phyloP scores from a whole-genome alignment of 1,284 basidiomycete species.

The Omphalotus olearius region DNA sequence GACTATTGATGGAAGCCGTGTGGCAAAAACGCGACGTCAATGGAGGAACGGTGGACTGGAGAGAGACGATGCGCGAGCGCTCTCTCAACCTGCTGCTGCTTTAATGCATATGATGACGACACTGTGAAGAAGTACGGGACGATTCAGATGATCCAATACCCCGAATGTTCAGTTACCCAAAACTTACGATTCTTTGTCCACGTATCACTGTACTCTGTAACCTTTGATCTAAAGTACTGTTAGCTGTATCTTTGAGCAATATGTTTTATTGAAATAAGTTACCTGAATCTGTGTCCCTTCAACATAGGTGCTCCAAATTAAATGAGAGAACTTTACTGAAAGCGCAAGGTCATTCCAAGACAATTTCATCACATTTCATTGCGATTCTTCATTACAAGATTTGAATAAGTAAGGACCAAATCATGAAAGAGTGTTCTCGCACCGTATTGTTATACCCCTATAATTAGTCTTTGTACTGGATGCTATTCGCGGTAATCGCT shows the following conservation, averaged over 20 bases:
- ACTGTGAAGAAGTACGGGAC: not conserved
- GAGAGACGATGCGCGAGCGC: slow-evolving; percentile 52
- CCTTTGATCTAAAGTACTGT: not conserved
- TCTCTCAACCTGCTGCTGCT: slow-evolving; percentile 51
- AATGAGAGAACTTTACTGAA: too few species aligned
- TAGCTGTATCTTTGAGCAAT: not conserved
- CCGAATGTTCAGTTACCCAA: too few species aligned
- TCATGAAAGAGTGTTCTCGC: too few species aligned
- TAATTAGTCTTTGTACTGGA: too few species aligned
- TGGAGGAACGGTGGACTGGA: slow-evolving; percentile 56
- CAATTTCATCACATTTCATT: too few species aligned
- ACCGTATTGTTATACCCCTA: too few species aligned
- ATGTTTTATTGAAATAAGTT: not conserved
- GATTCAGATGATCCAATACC: too few species aligned
- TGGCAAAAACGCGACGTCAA: slow-evolving; percentile 61
- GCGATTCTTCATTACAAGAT: too few species aligned
- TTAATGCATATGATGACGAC: slow-evolving; percentile 25
- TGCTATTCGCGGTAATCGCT: not conserved
- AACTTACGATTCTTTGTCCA: not conserved
- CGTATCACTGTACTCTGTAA: not conserved
- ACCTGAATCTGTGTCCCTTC: too few species aligned
- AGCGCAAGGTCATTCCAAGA: too few species aligned
- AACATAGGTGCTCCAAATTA: too few species aligned
- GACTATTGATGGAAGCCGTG: slow-evolving; percentile 58
- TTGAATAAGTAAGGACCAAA: too few species aligned